Evolutionary conservation across 169 alveolate genomes (phyloP).

Genomic region (Cryptosporidium xiaoi): DNA sequence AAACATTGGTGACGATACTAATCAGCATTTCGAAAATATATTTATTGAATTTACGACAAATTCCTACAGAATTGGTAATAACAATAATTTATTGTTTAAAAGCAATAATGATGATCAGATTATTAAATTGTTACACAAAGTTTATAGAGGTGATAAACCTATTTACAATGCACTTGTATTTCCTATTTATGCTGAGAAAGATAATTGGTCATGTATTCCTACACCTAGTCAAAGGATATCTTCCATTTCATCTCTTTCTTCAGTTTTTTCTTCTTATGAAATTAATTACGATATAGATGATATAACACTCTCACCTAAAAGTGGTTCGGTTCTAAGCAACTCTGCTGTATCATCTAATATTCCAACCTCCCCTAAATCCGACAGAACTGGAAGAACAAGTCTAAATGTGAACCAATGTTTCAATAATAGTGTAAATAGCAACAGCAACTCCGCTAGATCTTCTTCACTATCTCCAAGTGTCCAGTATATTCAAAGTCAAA

Average conservation of each 20-base stretch:
- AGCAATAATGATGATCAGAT: constrained; percentile 46
- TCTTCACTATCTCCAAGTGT: constrained; percentile 69
- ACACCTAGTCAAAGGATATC: constrained; percentile 67
- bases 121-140: constrained; percentile 45
- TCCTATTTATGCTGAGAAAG: constrained; percentile 72
- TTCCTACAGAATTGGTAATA: constrained; percentile 13
- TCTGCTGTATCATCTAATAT: constrained; percentile 29
- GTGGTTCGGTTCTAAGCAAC: constrained; percentile 20
- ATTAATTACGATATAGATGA: constrained; percentile 56
- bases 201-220: constrained; percentile 73
- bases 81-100: background rate
- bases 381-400: constrained; percentile 28
- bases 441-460: constrained; percentile 14
- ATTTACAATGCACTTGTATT: constrained; percentile 65
- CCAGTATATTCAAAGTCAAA: constrained; percentile 1
- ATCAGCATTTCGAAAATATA: constrained; percentile 25
- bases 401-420: background rate
- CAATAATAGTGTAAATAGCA: background rate
- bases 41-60: constrained; percentile 34
- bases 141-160: constrained; percentile 43
- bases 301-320: constrained; percentile 38
- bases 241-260: constrained; percentile 55
- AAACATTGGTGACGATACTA: constrained; percentile 38
- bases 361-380: constrained; percentile 67
- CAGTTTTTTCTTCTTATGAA: constrained; percentile 67